Conservation (phyloP, 2,329 filamentous ascomycete species). For the Aspergillus sergii region DNA sequence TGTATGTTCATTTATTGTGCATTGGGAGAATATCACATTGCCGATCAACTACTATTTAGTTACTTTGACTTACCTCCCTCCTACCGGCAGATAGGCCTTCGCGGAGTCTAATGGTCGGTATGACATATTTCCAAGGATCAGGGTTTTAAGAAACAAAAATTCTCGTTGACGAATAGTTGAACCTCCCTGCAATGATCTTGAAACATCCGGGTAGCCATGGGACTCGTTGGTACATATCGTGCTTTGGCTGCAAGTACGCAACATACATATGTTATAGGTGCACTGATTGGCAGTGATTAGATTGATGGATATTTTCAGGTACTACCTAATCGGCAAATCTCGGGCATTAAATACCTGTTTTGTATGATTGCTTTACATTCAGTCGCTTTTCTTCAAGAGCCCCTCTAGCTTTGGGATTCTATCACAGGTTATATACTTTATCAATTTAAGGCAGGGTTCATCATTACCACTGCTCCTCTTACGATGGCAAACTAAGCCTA, state of each 20-base stretch:
- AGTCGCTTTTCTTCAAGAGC: neutral
- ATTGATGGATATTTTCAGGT: too few relatives aligned
- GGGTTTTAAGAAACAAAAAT: neutral
- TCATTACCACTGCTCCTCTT: neutral
- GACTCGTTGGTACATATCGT: neutral
- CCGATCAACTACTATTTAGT: neutral
- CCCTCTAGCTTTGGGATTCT: neutral
- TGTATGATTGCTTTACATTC: neutral
- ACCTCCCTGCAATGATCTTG: conserved; percentile 34
- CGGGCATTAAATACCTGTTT: neutral
- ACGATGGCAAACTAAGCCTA: neutral
- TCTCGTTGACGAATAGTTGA: conserved; percentile 13
- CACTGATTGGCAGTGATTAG: too few relatives aligned
- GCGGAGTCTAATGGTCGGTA: neutral
- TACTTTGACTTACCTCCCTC: neutral
- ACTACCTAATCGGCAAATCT: neutral
- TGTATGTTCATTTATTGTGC: neutral
- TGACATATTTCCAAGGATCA: conserved; percentile 3
- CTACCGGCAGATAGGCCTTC: too few relatives aligned
- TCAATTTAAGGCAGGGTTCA: neutral
- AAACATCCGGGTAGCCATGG: conserved; percentile 26
- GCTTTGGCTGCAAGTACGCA: neutral
- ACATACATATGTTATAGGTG: too few relatives aligned
- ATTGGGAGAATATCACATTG: neutral
- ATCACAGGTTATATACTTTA: neutral